Evolutionary conservation across 257 asterid species (phyloP).

Genomic region (Fraxinus excelsior): DNA sequence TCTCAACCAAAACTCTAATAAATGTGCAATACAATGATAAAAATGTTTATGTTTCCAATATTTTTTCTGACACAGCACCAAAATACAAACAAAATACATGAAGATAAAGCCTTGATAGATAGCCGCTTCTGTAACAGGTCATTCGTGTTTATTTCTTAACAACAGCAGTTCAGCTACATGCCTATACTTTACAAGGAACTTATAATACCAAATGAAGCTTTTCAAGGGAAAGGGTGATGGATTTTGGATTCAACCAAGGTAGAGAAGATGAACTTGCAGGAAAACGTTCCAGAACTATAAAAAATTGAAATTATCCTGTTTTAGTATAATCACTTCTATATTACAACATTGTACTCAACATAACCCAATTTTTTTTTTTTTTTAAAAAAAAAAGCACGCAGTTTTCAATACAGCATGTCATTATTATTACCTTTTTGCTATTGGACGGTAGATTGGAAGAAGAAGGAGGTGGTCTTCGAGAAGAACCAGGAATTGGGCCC

Average conservation of each 20-base stretch:
- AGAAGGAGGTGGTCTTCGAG: conserved; percentile 47
- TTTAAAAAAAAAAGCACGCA: background rate
- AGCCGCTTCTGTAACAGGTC: background rate
- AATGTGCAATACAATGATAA: background rate
- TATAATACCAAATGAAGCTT: background rate
- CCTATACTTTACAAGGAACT: background rate
- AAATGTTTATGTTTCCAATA: background rate
- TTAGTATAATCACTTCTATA: background rate
- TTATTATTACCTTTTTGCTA: conserved; percentile 34
- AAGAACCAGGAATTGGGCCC: conserved; percentile 89
- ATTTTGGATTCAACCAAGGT: background rate
- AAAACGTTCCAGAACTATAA: background rate
- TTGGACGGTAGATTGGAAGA: conserved; percentile 16
- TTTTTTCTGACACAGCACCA: background rate
- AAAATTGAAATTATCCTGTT: background rate
- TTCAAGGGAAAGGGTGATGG: background rate
- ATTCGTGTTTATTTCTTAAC: too few relatives aligned
- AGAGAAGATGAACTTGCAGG: background rate
- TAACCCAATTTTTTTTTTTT: background rate
- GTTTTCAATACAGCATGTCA: background rate
- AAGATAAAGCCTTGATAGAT: background rate
- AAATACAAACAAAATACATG: background rate
- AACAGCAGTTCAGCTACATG: background rate
- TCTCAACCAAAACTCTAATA: background rate
- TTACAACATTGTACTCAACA: background rate